These are phyloP conservation scores for Apophysomyces sp. DNA, from an alignment of 371 early-diverging fungal species.

Conservation along the genomic window DNA sequence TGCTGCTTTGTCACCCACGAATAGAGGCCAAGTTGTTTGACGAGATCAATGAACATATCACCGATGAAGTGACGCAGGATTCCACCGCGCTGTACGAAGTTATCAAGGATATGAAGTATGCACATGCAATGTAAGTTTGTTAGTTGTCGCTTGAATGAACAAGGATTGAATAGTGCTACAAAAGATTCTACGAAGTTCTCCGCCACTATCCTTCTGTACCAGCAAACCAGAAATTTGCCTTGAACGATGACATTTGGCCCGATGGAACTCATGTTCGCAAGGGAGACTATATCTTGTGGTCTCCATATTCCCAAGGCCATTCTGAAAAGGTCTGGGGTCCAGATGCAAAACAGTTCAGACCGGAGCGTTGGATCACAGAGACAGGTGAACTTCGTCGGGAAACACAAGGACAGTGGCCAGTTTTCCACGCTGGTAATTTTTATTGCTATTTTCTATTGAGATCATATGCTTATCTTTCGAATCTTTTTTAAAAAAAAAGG, in stretches of 20 bases:
- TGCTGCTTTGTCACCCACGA: constrained; percentile 52
- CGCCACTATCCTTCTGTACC: constrained; percentile 77
- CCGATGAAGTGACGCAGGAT: constrained; percentile 24
- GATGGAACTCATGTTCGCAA: constrained; percentile 63
- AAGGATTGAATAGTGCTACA: constrained; percentile 47
- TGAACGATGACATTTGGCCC: constrained; percentile 68
- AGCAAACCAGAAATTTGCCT: constrained; percentile 58
- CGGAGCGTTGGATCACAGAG: constrained; percentile 56
- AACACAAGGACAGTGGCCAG: constrained; percentile 33
- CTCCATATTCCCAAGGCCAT: constrained; percentile 55
- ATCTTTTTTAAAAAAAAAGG: background rate
- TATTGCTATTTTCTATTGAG: background rate
- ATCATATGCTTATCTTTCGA: background rate
- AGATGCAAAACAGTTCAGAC: constrained; percentile 56
- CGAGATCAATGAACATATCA: constrained; percentile 51
- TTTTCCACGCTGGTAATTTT: constrained; percentile 55
- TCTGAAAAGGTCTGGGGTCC: constrained; percentile 57
- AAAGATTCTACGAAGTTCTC: constrained; percentile 59
- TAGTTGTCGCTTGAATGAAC: constrained; percentile 15
- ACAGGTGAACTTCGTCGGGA: constrained; percentile 27
- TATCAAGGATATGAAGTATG: constrained; percentile 54
- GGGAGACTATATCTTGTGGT: constrained; percentile 54
- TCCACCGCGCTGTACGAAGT: constrained; percentile 38
- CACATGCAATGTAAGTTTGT: constrained; percentile 49
- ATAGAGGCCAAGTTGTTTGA: constrained; percentile 57